phyloP scores from a whole-genome alignment of 306 rosid genomes.

The Rosa persica region DNA sequence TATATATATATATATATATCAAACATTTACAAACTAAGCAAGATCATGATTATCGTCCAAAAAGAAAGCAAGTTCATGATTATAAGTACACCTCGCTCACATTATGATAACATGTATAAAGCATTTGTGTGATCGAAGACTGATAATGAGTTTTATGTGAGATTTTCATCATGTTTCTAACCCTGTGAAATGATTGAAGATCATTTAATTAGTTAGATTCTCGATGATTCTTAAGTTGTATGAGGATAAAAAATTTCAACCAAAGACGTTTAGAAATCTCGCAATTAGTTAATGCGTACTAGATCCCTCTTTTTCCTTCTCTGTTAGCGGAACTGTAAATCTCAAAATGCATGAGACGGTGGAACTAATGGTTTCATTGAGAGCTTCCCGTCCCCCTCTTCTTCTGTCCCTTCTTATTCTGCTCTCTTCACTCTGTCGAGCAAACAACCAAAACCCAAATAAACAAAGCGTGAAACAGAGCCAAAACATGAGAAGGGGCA shows the following conservation, averaged over 20 bases:
- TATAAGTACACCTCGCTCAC: background rate
- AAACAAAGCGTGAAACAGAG: too few relatives aligned
- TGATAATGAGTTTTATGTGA: background rate
- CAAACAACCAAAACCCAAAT: too few relatives aligned
- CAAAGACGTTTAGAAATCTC: background rate
- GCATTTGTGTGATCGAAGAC: background rate
- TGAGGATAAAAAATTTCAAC: background rate
- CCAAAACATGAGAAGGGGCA: too few relatives aligned
- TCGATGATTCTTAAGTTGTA: background rate
- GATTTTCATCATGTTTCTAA: background rate
- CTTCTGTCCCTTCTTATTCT: too few relatives aligned
- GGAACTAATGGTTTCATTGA: too few relatives aligned
- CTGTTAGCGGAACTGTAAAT: too few relatives aligned
- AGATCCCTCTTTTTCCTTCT: too few relatives aligned
- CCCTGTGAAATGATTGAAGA: background rate
- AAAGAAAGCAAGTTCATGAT: background rate
- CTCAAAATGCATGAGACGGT: too few relatives aligned
- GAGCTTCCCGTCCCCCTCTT: too few relatives aligned
- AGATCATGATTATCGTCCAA: background rate
- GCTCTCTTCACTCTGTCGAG: too few relatives aligned
- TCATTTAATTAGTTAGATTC: background rate
- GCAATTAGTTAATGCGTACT: too few relatives aligned
- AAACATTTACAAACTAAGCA: background rate
- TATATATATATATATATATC: too few relatives aligned
- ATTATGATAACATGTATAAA: background rate